Conservation (phyloP, 148 eudicot genomes). For the Cornus florida region DNA sequence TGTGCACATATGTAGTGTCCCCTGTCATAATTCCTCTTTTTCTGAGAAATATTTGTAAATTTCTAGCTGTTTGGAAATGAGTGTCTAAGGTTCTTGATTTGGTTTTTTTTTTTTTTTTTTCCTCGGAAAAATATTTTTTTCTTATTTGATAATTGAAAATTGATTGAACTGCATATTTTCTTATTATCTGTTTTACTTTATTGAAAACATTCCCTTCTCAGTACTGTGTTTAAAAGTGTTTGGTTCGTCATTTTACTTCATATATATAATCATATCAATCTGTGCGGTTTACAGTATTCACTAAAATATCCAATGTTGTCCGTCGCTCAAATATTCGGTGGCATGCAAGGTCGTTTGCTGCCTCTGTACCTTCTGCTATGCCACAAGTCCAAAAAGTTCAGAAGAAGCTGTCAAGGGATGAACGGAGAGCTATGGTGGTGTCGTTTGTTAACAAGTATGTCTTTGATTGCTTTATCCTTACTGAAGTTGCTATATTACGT, state of each 20-base stretch:
- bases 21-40: neutral
- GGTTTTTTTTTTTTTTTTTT: no score
- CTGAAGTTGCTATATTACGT: neutral
- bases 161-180: neutral
- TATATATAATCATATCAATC: neutral
- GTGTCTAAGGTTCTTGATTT: neutral
- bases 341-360: slow-evolving; percentile 22
- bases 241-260: neutral
- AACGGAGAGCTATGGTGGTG: slow-evolving; percentile 30
- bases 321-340: slow-evolving; percentile 10
- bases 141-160: neutral
- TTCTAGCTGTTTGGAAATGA: neutral
- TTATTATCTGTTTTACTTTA: neutral
- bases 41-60: neutral
- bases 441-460: slow-evolving; percentile 27
- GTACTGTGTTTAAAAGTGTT: neutral
- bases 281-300: slow-evolving; percentile 6
- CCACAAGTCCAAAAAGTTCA: neutral
- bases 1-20: neutral
- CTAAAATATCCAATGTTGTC: slow-evolving; percentile 19
- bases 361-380: slow-evolving; percentile 22
- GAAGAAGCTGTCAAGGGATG: slow-evolving; percentile 23
- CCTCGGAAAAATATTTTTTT: no score
- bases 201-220: neutral
- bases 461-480: neutral